Conservation (phyloP, 129 eudicot species). For the Artemisia tridentata region DNA sequence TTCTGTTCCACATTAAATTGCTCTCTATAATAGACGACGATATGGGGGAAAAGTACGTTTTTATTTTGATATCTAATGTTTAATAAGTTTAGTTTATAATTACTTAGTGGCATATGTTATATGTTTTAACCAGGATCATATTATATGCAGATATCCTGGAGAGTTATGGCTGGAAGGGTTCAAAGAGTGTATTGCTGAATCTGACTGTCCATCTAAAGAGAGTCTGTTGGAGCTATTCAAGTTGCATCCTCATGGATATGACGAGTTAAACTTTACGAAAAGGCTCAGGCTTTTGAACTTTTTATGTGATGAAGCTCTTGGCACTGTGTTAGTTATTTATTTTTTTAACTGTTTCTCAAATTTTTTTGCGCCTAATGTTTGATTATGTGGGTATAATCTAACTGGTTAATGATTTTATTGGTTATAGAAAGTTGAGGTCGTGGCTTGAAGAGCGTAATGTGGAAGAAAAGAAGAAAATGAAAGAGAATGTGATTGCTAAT, state of each 20-base stretch:
- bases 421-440: conserved; percentile 40
- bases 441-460: conserved; percentile 52
- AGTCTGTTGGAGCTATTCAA: conserved; percentile 31
- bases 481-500: conserved; percentile 36
- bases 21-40: conserved; percentile 41
- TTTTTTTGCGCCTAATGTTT: not conserved
- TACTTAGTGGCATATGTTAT: conserved; percentile 7
- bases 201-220: conserved; percentile 32
- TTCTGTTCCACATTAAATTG: conserved; percentile 43
- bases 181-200: conserved; percentile 30
- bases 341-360: too few relatives aligned
- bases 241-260: conserved; percentile 32
- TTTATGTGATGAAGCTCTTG: conserved; percentile 53
- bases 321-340: conserved; percentile 37
- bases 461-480: conserved; percentile 44
- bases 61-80: not conserved
- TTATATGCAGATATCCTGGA: conserved; percentile 38
- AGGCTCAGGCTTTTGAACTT: conserved; percentile 48
- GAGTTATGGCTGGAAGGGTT: conserved; percentile 42
- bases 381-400: not conserved
- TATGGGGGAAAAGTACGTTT: conserved; percentile 39
- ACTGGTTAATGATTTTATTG: conserved; percentile 10
- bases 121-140: conserved; percentile 7
- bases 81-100: conserved; percentile 1
- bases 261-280: conserved; percentile 32